Evolutionary conservation across 495 filamentous ascomycete genomes (phyloP).

Genomic region (Trichoderma asperelloides): DNA sequence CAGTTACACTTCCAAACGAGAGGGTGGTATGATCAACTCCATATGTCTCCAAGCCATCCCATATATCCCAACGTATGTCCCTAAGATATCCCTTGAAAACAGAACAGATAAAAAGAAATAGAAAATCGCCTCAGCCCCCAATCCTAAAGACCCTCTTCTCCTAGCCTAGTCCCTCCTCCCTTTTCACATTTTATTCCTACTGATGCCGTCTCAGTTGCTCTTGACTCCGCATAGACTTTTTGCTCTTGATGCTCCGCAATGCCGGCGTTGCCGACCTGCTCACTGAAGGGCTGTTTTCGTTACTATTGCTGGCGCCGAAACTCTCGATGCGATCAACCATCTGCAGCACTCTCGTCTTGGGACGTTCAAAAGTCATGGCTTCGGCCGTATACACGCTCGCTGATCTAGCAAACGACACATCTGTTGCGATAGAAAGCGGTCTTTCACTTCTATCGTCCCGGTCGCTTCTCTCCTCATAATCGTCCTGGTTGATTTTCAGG

Average conservation of each 20-base stretch:
- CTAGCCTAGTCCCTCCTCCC: background rate
- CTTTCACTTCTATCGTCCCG: background rate
- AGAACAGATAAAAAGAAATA: background rate
- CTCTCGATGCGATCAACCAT: constrained; percentile 40
- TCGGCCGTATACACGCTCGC: constrained; percentile 17
- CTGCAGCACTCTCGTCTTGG: constrained; percentile 31
- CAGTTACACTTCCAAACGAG: background rate
- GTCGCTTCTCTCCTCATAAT: background rate
- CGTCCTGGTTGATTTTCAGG: background rate
- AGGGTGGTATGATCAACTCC: background rate
- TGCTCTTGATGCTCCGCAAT: background rate
- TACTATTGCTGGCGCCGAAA: constrained; percentile 15
- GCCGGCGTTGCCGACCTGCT: constrained; percentile 17
- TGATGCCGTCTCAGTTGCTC: background rate
- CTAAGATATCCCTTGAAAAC: background rate
- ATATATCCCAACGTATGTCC: background rate
- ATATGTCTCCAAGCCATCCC: background rate
- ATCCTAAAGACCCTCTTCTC: background rate
- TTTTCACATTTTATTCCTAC: background rate
- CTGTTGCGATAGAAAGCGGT: background rate
- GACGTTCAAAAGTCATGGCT: constrained; percentile 26
- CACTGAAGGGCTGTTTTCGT: constrained; percentile 23
- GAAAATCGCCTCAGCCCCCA: background rate
- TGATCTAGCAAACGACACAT: background rate
- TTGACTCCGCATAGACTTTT: background rate